Evolutionary conservation across 2,329 filamentous ascomycete genomes (phyloP).

Genomic region (Didymella sp.): DNA sequence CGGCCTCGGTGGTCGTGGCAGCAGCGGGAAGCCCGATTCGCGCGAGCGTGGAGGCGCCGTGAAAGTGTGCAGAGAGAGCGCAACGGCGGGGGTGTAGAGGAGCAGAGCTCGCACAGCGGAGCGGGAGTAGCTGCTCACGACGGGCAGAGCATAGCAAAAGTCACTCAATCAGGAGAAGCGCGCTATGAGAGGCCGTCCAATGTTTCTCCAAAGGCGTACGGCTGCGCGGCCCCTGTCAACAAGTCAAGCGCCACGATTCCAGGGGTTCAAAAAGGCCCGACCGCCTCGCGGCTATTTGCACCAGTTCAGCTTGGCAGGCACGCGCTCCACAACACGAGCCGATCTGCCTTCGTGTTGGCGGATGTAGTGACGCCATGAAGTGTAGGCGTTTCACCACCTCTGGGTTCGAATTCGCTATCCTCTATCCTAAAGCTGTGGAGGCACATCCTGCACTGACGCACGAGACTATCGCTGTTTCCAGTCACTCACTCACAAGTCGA

Average conservation of each 20-base stretch:
- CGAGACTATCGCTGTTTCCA: background rate
- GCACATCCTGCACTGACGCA: background rate
- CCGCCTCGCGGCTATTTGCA: constrained; percentile 16
- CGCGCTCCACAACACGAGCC: constrained; percentile 13
- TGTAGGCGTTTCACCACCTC: background rate
- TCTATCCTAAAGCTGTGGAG: background rate
- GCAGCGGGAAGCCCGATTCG: constrained; percentile 5
- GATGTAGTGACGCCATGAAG: constrained; percentile 16
- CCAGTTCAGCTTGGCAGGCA: constrained; percentile 9
- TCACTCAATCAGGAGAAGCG: constrained; percentile 20
- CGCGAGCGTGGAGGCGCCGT: constrained; percentile 15
- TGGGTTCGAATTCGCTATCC: background rate
- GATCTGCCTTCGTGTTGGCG: constrained; percentile 4
- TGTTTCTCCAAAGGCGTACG: constrained; percentile 10
- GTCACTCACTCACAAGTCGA: background rate
- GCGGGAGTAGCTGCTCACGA: constrained; percentile 39
- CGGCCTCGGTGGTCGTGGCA: constrained; percentile 14
- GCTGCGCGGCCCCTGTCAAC: constrained; percentile 15
- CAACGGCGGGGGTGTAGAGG: constrained; percentile 32
- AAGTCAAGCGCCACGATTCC: constrained; percentile 14
- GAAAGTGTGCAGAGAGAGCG: constrained; percentile 29
- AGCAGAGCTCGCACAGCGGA: constrained; percentile 35
- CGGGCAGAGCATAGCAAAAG: constrained; percentile 34
- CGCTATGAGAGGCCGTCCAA: constrained; percentile 16
- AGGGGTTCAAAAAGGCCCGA: constrained; percentile 15